Base-by-base conservation (phyloP, 495 filamentous ascomycete genomes). In the Penicillium cinerascens region DNA sequence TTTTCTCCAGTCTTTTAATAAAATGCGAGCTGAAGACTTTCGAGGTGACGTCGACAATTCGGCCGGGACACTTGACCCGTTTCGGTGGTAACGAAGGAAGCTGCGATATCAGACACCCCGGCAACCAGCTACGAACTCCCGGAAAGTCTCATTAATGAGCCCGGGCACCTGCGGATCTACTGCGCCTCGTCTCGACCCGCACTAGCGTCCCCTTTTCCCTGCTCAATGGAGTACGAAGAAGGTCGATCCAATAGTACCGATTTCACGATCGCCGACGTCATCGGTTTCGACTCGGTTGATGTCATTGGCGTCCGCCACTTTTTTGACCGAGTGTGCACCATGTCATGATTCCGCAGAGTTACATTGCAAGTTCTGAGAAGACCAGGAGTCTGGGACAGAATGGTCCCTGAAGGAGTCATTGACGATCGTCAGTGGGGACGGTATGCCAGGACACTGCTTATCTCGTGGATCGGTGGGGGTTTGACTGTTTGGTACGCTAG, bases 41-140 rank as follows among this genome's bases (percentile, higher is more conserved):
- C 55, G n/a, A n/a, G n/a, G 67, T 73, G 70, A 73, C 70, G 70
- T 73, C 68, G 70, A 64, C 63, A 68, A 64, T 36, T 42, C 37
- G 47, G 27, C 10, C 26, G 52, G n/a, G 43, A 25, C 26, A 33
- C 52, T 54, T 66, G 50, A 49, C 65, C 61, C 52, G 33, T 58
- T 65, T 61, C 21, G 60, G 67, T 41, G 21, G 46, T 22, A 41
- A 39, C 18, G n/a, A 39, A 17, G n/a, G n/a, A 39, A 39, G 37
- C n/a, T 39, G 13, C 7, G 37, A 16, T 25, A 26, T 44, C 25
- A 27, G 2, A 15, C 9, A 10, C 11, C 29, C 29, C 29, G 22
- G 22, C 22, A 23, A 23, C 29, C 11, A 33, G 9, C 29, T 13
- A 29, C 29, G 9, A 33, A 13, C 6, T 13, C 29, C 29, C 10